Base-by-base conservation (phyloP, 169 alveolate species). In the Plasmodium reichenowi region DNA sequence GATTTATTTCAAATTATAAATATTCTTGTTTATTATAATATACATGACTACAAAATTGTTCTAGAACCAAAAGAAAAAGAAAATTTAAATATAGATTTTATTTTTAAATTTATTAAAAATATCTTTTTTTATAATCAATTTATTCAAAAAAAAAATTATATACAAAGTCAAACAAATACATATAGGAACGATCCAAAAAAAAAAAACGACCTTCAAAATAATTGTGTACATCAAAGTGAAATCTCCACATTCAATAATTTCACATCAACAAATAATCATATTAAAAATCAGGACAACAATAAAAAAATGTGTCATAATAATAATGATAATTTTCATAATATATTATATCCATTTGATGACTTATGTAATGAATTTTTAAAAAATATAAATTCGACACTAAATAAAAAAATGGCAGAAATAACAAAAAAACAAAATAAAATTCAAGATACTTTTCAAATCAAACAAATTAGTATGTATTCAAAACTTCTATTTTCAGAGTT, bases 381-480 rank as follows among this genome's bases (percentile, higher is more conserved):
- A 68, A 68, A 80, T 5, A 80, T 80, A 45, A 72, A 68, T 68
- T 68, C 56, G 12, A 70, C 50, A 1, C 59, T 66, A 20, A 50
- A 56, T 15, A 80, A 68, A 63, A 80, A 67, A 38, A 63, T 38
- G 48, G 83, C 52, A 22, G 90, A 67, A 24, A 80, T 68, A 45
- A 58, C 32, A 56, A 80, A 68, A 58, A 80, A 80, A 48, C 13
- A 80, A 58, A 78, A 78, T 78, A 59, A 68, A 58, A 62, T 56
- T 47, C 22, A 63, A 78, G 32, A 78, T n/a, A 80, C 67, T 9
- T 68, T 80, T 80, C 48, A 70, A 68, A 70, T 80, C 6, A 70
- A 80, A 58, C 90, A 80, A 80, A 80, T 80, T n/a, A 68, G 85
- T 20, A 80, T 80, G 72, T 80, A 80, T 47, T 80, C 90, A 22